Conservation (phyloP, 2,329 filamentous ascomycete species). For the Torrubiella hemipterigena region DNA sequence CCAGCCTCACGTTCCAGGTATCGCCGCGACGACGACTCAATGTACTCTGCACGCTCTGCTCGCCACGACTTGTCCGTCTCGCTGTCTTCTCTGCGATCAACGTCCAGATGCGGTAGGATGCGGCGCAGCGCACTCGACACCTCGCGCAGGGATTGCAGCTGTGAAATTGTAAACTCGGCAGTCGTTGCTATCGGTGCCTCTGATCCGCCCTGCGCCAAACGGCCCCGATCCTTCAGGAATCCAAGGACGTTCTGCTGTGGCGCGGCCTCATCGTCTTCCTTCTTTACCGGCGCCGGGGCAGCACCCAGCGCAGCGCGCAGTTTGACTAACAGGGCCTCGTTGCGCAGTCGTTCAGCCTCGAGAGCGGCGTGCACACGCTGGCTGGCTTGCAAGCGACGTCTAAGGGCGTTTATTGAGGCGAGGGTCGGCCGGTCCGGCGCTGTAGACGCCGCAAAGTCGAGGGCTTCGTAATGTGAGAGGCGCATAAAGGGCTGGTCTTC, state of each 20-base stretch:
- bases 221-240: constrained; percentile 45
- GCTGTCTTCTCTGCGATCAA: constrained; percentile 17
- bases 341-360: constrained; percentile 56
- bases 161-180: constrained; percentile 66
- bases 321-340: constrained; percentile 56
- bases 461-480: constrained; percentile 71
- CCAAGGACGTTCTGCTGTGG: constrained; percentile 25
- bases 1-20: constrained; percentile 63
- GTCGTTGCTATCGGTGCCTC: constrained; percentile 54
- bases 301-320: constrained; percentile 36
- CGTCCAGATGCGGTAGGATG: constrained; percentile 51
- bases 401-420: constrained; percentile 59
- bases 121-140: constrained; percentile 49
- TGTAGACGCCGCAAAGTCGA: constrained; percentile 29
- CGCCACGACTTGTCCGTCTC: constrained; percentile 43
- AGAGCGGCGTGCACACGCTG: constrained; percentile 61
- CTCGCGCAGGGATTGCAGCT: constrained; percentile 66
- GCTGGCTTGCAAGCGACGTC: constrained; percentile 67
- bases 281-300: constrained; percentile 2
- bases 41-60: constrained; percentile 65
- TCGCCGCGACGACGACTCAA: constrained; percentile 66
- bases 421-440: constrained; percentile 35
- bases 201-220: constrained; percentile 36
- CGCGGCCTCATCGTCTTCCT: constrained; percentile 4
- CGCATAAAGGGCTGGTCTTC: constrained; percentile 69